Evolutionary conservation across 2,329 filamentous ascomycete genomes (phyloP), one percentile per base, ranked within the genome.

Genomic region (Rutstroemia sp.): DNA sequence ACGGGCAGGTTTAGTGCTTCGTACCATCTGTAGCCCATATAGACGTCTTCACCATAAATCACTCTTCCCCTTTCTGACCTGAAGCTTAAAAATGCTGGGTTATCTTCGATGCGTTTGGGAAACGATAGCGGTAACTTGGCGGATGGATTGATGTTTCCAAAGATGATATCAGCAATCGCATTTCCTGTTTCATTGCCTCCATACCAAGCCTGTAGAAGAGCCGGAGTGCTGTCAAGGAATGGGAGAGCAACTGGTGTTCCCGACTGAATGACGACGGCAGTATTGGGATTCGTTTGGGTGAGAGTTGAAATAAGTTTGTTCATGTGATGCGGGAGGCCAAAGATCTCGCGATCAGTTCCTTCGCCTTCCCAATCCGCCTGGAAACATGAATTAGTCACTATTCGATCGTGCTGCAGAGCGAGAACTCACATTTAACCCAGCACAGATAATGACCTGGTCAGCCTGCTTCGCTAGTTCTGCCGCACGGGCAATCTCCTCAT

Each of bases 181-280:
- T 92, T 90, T 5, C 89, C 89, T 5, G 86, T 87, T 73, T 94
- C 89, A 65, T 94, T 89, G n/a, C 89, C 89, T 58, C 88, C 87
- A 65, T 91, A 94, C 88, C 88, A 94, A 7, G 88, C 88, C 65
- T 92, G 87, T 1, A 90, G 67, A 2, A 91, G 73, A 2, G 83
- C 80, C 4, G 70, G 67, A 2, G 48, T 79, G 34, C 77, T 71
- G 16, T 74, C 68, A 1, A 81, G 75, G 85, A 85, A 89, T 0
- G 86, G 85, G 84, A 90, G 86, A 54, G 79, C 76, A 23, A 88
- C 79, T 0, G 88, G 88, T 0, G 87, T 89, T 38, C 88, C 89
- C 0, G 86, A 89, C 64, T 92, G 88, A 67, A 89, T 83, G 1
- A 92, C 84, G 1, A 94, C 81, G 1, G 83, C 81, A 1, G 86